phyloP scores from a whole-genome alignment of 139 green algal species.

The Coelastrella sp. region DNA sequence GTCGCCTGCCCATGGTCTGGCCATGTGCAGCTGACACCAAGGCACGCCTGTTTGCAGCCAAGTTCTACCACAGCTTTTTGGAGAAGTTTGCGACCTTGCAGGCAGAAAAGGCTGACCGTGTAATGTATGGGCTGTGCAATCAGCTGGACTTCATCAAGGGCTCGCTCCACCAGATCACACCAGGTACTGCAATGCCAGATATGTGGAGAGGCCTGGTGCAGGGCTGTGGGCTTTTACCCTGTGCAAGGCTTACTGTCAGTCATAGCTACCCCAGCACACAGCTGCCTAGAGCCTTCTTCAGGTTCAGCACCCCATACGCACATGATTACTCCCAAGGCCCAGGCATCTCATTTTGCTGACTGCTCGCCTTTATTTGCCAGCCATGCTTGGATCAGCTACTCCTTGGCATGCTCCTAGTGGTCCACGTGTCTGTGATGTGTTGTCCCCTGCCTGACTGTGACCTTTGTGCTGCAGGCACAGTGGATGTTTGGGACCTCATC shows the following conservation, averaged over 20 bases:
- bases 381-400: background rate
- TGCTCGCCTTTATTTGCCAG: too few relatives aligned
- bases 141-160: conserved; percentile 32
- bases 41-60: background rate
- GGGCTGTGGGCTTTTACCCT: background rate
- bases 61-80: conserved; percentile 10
- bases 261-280: background rate
- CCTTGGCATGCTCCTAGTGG: background rate
- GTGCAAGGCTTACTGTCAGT: background rate
- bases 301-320: background rate
- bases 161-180: conserved; percentile 5
- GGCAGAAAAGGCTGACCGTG: background rate
- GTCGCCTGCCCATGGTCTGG: conserved; percentile 39
- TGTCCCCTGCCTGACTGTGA: background rate
- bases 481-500: conserved; percentile 29
- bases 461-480: background rate
- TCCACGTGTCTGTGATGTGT: background rate
- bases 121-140: background rate
- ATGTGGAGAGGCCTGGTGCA: background rate
- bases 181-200: background rate
- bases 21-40: conserved; percentile 32
- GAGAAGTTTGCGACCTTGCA: background rate
- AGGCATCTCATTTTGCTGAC: background rate
- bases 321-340: background rate
- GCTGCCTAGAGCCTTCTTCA: background rate